Evolutionary conservation across 2,329 filamentous ascomycete genomes (phyloP), one percentile per base, ranked within the genome.

Genomic region (Aureobasidium sp.): DNA sequence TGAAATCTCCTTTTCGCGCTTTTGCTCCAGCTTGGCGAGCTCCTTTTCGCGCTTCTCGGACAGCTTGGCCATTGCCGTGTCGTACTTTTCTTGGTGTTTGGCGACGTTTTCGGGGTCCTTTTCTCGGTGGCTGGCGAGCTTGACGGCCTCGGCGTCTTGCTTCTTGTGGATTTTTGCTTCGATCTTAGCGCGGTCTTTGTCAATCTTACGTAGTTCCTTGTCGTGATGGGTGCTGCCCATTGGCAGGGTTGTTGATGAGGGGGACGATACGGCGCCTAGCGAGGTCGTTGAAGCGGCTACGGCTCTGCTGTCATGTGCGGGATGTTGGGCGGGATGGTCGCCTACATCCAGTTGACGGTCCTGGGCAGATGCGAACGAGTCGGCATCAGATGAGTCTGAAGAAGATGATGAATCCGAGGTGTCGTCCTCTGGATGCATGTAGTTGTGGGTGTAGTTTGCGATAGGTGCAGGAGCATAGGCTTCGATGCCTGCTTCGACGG

Each of bases 41-140:
- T 91, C 88, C 62, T 80, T 81, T 63, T 79, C 77, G 52, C 84
- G 83, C 74, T 84, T 85, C 66, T 84, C 81, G 65, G 89, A 84
- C 2, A 89, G 75, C 72, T 86, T 87, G 65, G 77, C 76, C 49
- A 88, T 76, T 68, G 90, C 87, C 14, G 80, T 81, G 65, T 82
- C 80, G 67, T 87, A 86, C 67, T 86, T 87, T 51, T 85, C 85
- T 66, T 87, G 83, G 58, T 87, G 83, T 70, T 87, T 89, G 47
- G 83, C 82, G 0, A 86, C 71, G 12, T 72, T 68, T 41, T 75
- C 77, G 36, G 57, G 57, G 27, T 49, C 20, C 61, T 76, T 76
- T 9, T 70, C 69, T 37, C 67, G 62, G 11, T 66, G 62, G 20
- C 74, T 71, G 64, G 75, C 71, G 34, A 78, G 72, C 55, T 76